Conservation (phyloP, 2,329 filamentous ascomycete species). For the Colletotrichum sp. region DNA sequence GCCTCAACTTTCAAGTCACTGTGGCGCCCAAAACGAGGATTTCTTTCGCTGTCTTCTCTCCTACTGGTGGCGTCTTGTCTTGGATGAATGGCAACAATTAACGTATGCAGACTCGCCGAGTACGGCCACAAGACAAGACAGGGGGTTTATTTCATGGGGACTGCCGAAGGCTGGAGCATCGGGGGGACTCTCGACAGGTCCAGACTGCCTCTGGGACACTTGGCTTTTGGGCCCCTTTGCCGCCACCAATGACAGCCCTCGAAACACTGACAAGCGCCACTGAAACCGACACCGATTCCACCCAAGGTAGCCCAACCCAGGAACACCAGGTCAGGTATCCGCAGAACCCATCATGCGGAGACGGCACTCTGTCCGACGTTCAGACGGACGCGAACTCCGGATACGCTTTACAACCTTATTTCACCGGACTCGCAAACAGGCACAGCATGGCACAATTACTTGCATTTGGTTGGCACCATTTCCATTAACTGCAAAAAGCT, state of each 20-base stretch:
- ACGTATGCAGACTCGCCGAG: neutral
- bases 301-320: neutral
- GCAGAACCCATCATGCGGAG: neutral
- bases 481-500: slow-evolving; percentile 26
- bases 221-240: slow-evolving; percentile 7
- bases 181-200: neutral
- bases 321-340: neutral
- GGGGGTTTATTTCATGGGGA: slow-evolving; percentile 1
- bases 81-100: neutral
- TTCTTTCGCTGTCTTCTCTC: neutral
- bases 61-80: neutral
- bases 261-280: slow-evolving; percentile 5
- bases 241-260: neutral
- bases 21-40: neutral
- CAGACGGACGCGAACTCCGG: slow-evolving; percentile 2
- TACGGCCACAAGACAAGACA: neutral
- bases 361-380: neutral
- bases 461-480: neutral
- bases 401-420: neutral
- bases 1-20: neutral
- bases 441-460: neutral
- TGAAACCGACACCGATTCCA: neutral
- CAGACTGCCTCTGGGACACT: slow-evolving; percentile 12
- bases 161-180: slow-evolving; percentile 5
- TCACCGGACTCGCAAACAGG: neutral